These are phyloP conservation scores for Thelonectria blattea DNA, from an alignment of 2,329 filamentous ascomycete species.

Conservation along the genomic window DNA sequence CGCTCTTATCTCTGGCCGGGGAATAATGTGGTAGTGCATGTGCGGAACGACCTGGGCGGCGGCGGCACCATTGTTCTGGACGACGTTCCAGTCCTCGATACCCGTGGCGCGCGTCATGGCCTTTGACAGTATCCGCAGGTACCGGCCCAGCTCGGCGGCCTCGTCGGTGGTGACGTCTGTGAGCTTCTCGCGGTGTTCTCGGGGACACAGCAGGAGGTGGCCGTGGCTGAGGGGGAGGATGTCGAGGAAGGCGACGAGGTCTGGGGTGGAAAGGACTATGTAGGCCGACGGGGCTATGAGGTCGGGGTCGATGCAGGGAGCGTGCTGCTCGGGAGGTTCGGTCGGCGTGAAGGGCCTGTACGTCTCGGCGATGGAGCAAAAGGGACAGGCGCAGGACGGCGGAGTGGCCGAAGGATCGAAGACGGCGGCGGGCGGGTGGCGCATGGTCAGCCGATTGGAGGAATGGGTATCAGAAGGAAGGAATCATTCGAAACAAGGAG, in stretches of 20 bases:
- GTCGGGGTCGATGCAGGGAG: slow-evolving; percentile 38
- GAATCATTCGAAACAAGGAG: neutral
- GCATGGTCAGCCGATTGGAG: neutral
- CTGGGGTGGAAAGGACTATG: slow-evolving; percentile 77
- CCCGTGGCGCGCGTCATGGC: slow-evolving; percentile 74
- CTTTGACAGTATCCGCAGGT: slow-evolving; percentile 74
- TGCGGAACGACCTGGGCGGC: slow-evolving; percentile 94
- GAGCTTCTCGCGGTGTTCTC: slow-evolving; percentile 78
- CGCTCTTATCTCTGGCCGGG: slow-evolving; percentile 71
- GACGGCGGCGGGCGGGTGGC: slow-evolving; percentile 21
- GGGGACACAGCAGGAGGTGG: slow-evolving; percentile 82
- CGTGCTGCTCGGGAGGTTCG: slow-evolving; percentile 48
- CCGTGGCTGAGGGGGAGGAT: slow-evolving; percentile 86
- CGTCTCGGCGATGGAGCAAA: slow-evolving; percentile 63
- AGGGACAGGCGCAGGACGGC: slow-evolving; percentile 58
- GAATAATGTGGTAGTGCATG: slow-evolving; percentile 94
- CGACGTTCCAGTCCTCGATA: slow-evolving; percentile 89
- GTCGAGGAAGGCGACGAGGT: slow-evolving; percentile 87
- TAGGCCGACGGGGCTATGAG: slow-evolving; percentile 56
- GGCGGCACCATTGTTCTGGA: slow-evolving; percentile 91
- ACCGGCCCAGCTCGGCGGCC: slow-evolving; percentile 69
- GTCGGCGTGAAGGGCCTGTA: slow-evolving; percentile 56
- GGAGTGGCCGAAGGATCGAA: slow-evolving; percentile 47
- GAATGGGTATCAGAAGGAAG: neutral
- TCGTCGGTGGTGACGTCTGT: slow-evolving; percentile 70